Percentiles rank a stretch among this genome's conserved stretches.
These are phyloP conservation scores for Chalciporus chontae DNA, from an alignment of 768 basidiomycete genomes.

Conservation along the genomic window DNA sequence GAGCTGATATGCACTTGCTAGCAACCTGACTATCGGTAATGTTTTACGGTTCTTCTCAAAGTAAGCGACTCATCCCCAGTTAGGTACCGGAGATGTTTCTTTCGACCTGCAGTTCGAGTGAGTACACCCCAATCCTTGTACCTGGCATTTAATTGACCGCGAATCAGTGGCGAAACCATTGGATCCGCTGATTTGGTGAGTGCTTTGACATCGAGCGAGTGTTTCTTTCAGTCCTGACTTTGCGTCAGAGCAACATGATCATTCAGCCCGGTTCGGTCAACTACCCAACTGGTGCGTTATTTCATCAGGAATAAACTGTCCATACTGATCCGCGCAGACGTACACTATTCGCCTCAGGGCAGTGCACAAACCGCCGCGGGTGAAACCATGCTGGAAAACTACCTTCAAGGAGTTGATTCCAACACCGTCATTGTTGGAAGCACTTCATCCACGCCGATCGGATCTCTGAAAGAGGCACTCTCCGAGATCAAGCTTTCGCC, in stretches of 20 bases:
- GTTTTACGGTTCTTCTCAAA: neutral
- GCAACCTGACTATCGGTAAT: conserved; percentile 38
- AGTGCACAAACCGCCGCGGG: conserved; percentile 48
- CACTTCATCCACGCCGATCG: conserved; percentile 52
- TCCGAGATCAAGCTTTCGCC: conserved; percentile 57
- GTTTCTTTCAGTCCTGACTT: conserved; percentile 4
- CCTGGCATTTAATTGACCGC: neutral
- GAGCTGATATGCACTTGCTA: conserved; percentile 6
- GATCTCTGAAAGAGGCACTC: conserved; percentile 58
- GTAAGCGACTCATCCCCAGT: conserved; percentile 38
- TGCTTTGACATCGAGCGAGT: neutral
- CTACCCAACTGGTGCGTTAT: conserved; percentile 49
- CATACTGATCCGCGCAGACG: conserved; percentile 36
- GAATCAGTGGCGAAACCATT: conserved; percentile 45
- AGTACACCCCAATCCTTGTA: conserved; percentile 15
- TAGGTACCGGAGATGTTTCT: conserved; percentile 59
- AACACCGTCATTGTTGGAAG: conserved; percentile 55
- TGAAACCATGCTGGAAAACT: conserved; percentile 57
- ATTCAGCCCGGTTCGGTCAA: conserved; percentile 55
- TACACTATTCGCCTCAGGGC: conserved; percentile 59
- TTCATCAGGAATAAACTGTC: neutral
- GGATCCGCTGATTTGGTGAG: conserved; percentile 57
- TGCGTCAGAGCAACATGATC: conserved; percentile 45
- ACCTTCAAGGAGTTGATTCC: conserved; percentile 59
- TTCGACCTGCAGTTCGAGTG: conserved; percentile 58